Conservation (phyloP, 2,329 filamentous ascomycete genomes). For the Penicillium sp. region DNA sequence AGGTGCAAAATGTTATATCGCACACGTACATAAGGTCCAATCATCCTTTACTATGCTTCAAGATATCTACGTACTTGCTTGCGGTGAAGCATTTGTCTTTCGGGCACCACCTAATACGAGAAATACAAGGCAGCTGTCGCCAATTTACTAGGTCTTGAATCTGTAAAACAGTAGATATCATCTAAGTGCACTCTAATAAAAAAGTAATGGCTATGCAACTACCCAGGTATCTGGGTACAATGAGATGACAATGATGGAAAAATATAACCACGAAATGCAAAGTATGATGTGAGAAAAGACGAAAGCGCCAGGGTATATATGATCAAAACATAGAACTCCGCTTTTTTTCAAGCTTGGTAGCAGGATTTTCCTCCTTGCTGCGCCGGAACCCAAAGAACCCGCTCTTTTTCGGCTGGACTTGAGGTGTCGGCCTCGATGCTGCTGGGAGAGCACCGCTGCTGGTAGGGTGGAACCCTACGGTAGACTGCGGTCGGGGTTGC, state of each 20-base stretch:
- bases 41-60: no score
- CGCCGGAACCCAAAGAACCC: slow-evolving; percentile 48
- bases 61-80: no score
- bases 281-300: background rate
- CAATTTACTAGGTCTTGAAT: background rate
- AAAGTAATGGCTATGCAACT: background rate
- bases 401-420: slow-evolving; percentile 43
- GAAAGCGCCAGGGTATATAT: slow-evolving; percentile 19
- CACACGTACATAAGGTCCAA: no score
- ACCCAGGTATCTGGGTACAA: background rate
- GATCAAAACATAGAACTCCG: slow-evolving; percentile 48
- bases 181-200: background rate
- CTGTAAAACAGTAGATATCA: background rate
- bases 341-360: slow-evolving; percentile 44
- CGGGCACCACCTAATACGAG: no score
- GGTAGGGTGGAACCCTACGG: slow-evolving; percentile 18
- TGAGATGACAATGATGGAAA: background rate
- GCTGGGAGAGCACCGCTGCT: slow-evolving; percentile 17
- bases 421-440: slow-evolving; percentile 10
- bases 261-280: background rate
- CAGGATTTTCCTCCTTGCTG: slow-evolving; percentile 33
- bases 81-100: no score
- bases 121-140: no score
- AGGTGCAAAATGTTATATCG: no score
- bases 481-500: slow-evolving; percentile 19